Base-by-base conservation (phyloP, 75 land plant species). In the Pinus tabuliformis region DNA sequence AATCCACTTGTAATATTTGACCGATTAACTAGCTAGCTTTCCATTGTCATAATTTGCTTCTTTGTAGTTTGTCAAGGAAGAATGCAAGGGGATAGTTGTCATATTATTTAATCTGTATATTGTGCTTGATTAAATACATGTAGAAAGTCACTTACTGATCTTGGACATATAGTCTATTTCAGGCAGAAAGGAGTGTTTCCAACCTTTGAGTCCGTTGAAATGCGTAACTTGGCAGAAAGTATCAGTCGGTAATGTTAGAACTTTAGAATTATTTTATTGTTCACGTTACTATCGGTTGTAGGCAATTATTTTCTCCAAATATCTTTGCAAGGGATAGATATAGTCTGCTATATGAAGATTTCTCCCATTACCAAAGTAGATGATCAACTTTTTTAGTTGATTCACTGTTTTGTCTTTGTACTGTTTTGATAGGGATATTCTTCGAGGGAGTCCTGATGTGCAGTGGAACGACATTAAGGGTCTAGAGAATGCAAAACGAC, bases 391-490 rank as follows among this genome's bases (percentile, higher is more conserved):
- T 17, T 78, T 45, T 17, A 57, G 58, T 13, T 1, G 13, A 28
- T 26, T 30, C 37, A 62, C 54, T 33, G 33, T 56, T 16, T 49
- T 49, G 8, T 24, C 78, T 37, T 59, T 70, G 42, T 14, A 24
- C 59, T 70, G 16, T 24, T 73, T 64, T 57, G 73, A 3, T 87
- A 92, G 95, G 75, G 99, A 97, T 78, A 97, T 97, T 11, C 81
- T 97, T 15, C 83, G 89, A 65, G 99, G 98, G 54, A 95, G 78
- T 86, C 92, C 91, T 17, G 94, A 97, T 88, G 98, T 97, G 54
- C 91, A 82, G 75, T 97, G 98, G 99, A 96, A 92, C 65, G 86
- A 82, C 75, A 95, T 97, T 60, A 92, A 97, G 74, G 99, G 95
- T 5, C 68, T 97, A 65, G 98, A 95, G 72, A 87, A 83, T 88